Percentiles rank a stretch among this genome's conserved stretches.
Evolutionary conservation across 148 eudicot genomes (phyloP).

Genomic region (Chenopodium berlandieri): DNA sequence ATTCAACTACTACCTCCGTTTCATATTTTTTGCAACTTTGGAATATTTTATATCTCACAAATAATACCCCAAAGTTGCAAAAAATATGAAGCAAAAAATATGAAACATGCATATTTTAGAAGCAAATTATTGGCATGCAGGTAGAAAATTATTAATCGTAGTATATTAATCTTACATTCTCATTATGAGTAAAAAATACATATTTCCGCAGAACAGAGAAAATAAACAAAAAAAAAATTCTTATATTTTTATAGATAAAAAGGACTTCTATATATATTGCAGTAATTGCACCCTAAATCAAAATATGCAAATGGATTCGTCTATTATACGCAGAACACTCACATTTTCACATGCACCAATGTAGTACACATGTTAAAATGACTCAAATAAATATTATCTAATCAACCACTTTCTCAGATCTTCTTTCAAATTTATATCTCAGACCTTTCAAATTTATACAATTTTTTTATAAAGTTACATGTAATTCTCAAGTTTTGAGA

Average conservation of each 20-base stretch:
- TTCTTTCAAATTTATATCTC: not conserved
- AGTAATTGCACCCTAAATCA: not conserved
- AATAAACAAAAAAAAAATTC: no score
- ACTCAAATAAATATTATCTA: not conserved
- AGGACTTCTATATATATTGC: not conserved
- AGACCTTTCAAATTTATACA: not conserved
- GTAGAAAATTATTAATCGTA: no score
- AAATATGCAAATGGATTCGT: not conserved
- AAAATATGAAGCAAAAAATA: no score
- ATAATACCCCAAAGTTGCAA: no score
- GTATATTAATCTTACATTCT: no score
- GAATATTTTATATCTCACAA: no score
- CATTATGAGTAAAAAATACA: no score
- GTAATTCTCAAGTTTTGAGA: not conserved
- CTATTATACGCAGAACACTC: not conserved
- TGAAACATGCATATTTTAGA: no score
- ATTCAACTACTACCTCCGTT: not conserved
- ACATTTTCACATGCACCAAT: not conserved
- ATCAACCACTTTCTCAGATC: not conserved
- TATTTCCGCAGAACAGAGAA: not conserved
- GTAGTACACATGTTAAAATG: not conserved
- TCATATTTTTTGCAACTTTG: no score
- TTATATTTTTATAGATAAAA: not conserved
- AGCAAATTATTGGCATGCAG: no score
- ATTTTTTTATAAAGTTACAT: no score